phyloP scores from a whole-genome alignment of 345 rosid genomes.

The Moricandia moricandioides region DNA sequence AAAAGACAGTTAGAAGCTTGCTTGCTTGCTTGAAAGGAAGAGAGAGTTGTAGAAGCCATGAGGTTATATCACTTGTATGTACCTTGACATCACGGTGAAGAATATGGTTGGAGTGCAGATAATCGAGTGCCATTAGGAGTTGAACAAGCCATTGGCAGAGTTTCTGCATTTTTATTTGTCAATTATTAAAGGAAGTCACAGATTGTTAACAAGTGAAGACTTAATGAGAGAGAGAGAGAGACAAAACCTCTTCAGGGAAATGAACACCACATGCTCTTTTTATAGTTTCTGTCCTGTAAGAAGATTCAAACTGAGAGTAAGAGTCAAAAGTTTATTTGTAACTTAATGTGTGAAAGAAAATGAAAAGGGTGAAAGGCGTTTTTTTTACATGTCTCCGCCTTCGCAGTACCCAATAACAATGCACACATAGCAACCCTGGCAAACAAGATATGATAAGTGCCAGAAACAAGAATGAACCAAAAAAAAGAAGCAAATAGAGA shows the following conservation, averaged over 20 bases:
- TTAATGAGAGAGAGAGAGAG: constrained; percentile 2
- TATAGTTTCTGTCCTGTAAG: constrained; percentile 79
- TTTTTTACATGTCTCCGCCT: constrained; percentile 89
- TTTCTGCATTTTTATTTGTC: constrained; percentile 48
- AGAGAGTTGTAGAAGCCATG: not conserved
- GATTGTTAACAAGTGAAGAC: not conserved
- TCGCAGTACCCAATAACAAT: constrained; percentile 90
- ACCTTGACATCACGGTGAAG: constrained; percentile 94
- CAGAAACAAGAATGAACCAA: not conserved
- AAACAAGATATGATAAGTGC: not conserved
- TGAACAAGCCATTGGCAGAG: constrained; percentile 90
- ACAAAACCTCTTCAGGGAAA: constrained; percentile 77
- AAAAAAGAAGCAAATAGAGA: not conserved
- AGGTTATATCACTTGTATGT: not conserved
- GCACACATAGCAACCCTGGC: constrained; percentile 97
- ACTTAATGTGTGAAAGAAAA: not conserved
- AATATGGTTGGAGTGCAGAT: constrained; percentile 73
- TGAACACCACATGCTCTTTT: constrained; percentile 69
- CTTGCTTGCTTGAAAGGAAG: not conserved
- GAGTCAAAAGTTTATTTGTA: constrained; percentile 3
- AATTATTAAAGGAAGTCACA: not conserved
- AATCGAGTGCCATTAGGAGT: constrained; percentile 73
- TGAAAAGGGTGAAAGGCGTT: not conserved
- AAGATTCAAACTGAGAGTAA: constrained; percentile 14
- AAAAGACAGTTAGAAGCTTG: constrained; percentile 29